Evolutionary conservation across 345 rosid genomes (phyloP), one percentile per base, ranked within the genome.

Genomic region (Schrenkiella parvula): DNA sequence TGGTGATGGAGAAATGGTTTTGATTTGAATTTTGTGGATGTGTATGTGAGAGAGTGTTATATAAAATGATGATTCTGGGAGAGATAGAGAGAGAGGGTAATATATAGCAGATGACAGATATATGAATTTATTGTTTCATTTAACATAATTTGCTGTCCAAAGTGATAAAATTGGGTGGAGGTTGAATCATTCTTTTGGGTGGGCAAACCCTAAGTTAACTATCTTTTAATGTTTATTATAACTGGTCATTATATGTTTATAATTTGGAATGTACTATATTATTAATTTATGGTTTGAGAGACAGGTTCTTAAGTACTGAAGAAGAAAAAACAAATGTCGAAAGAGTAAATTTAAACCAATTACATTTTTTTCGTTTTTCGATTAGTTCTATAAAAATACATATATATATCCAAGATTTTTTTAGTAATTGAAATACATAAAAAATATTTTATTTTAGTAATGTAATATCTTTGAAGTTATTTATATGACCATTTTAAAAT

Each of bases 61-160:
- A 66, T 42, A 62, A 52, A 18, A 41, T 42, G 43, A 41, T 59
- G 56, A 50, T 59, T 34, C 26, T 61, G 37, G 39, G 9, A 28
- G 51, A 17, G 38, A 3, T n/a, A 3, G 59, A 41, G 58, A 61
- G 55, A 66, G 67, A 15, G 61, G 42, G 22, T 61, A 9, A 29
- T 44, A 21, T 73, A 56, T 73, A 68, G 68, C 26, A 69, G 75
- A 76, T 46, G 66, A 62, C 75, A 47, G 79, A 46, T 76, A 69
- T 44, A 47, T 62, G 65, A 62, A 69, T 76, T 76, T 76, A 69
- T 69, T 76, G 75, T 61, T 70, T 61, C 79, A 69, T 69, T 69
- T 69, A 76, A 76, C 44, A 54, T 74, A 23, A 19, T 68, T 69
- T 76, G 79, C 68, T 76, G 79, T 69, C 74, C 70, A 62, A 61